Base-by-base conservation (phyloP, 768 basidiomycete species). In the Rubroboletus satanas region DNA sequence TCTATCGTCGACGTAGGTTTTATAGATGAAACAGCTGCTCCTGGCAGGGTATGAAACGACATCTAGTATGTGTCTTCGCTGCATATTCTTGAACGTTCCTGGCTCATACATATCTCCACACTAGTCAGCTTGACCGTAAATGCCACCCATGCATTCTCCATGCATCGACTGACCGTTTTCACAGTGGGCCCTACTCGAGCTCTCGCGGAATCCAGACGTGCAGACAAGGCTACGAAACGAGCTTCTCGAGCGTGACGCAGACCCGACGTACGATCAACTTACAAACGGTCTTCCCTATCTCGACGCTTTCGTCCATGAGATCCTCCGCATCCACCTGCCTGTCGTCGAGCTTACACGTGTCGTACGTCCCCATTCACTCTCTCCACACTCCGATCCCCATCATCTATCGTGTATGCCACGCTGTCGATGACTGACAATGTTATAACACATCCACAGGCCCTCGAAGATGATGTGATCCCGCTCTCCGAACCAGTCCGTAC, bases 231-330 rank as follows among this genome's bases (percentile, higher is more conserved):
- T 85, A 9, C 76, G 83, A 36, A 71, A 77, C 3, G 83, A 85
- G 43, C 72, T 85, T 12, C 55, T 71, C 5, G 65, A 71, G n/a
- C 76, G 77, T 45, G 65, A 61, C 7, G 43, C 59, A 17, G 83
- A 84, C 62, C 81, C 82, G 15, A 78, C 76, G 3, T 83, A 77
- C 67, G 82, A 84, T 29, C 76, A 83, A 55, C 71, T 84, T 1
- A 75, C 69, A 2, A 73, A 75, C 4, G 70, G 51, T 9, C 66
- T 86, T 11, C 82, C 82, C 0, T 83, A 80, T 63, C 78, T 85
- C 6, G 80, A 83, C 14, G 33, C 33, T 0, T 11, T 33, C 33
- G 33, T 33, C 33, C 33, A 33, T 11, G 33, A 33, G 5, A 33
- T 14, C 33, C 33, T 33, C 14, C 33, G 33, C 8, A 33, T 33